A percentile compares a stretch with the other conserved stretches of the same genome.
phyloP scores from a whole-genome alignment of 2,329 filamentous ascomycete genomes.

The Penicillium sp. region DNA sequence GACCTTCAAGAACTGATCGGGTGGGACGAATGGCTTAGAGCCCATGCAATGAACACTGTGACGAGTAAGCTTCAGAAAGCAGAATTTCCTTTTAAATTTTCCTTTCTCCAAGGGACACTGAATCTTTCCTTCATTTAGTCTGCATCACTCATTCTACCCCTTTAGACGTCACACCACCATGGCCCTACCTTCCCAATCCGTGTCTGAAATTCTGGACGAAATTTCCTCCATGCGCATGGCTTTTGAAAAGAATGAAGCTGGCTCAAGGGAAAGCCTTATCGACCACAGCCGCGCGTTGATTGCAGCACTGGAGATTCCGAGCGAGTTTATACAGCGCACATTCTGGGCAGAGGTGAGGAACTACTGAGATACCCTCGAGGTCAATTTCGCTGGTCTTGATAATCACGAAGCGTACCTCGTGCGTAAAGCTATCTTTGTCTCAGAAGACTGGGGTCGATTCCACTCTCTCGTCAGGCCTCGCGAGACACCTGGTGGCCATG shows the following conservation, averaged over 20 bases:
- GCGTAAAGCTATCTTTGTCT: conserved; percentile 35
- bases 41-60: too few species aligned
- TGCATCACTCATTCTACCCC: too few species aligned
- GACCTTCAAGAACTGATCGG: too few species aligned
- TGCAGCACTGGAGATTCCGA: conserved; percentile 38
- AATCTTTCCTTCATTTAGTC: too few species aligned
- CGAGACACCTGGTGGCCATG: conserved; percentile 42
- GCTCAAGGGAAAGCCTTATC: conserved; percentile 40
- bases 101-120: too few species aligned
- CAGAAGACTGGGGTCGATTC: conserved; percentile 31
- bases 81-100: too few species aligned
- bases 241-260: conserved; percentile 33
- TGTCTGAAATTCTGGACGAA: conserved; percentile 11
- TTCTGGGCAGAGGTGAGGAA: conserved; percentile 43
- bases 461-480: conserved; percentile 30
- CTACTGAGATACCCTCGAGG: neutral
- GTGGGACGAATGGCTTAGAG: too few species aligned
- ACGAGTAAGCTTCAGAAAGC: too few species aligned
- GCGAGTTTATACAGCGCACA: conserved; percentile 35
- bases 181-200: neutral
- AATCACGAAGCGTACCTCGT: conserved; percentile 19
- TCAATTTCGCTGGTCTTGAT: neutral
- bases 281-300: conserved; percentile 37
- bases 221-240: conserved; percentile 29
- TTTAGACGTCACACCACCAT: too few species aligned